Percentiles rank a stretch among this genome's conserved stretches.
These are phyloP conservation scores for Blastomyces silverae DNA, from an alignment of 2,329 filamentous ascomycete species.

Conservation along the genomic window DNA sequence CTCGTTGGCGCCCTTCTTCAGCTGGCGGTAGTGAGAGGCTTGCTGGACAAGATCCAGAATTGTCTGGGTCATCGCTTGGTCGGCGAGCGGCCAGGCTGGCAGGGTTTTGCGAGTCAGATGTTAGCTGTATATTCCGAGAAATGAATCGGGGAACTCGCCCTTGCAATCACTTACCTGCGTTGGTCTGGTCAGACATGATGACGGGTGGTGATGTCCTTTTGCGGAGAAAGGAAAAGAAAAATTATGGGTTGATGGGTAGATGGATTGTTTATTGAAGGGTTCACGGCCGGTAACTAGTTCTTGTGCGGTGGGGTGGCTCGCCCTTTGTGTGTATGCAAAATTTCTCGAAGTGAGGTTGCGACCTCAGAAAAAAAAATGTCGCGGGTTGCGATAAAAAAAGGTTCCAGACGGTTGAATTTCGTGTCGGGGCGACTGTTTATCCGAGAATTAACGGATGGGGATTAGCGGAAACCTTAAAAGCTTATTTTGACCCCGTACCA, in stretches of 20 bases:
- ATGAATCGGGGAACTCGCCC: not conserved
- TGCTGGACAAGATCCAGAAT: conserved; percentile 77
- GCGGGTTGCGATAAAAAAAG: not conserved
- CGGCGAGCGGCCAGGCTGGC: conserved; percentile 63
- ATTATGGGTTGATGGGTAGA: not conserved
- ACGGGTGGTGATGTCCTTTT: not conserved
- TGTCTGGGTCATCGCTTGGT: conserved; percentile 67
- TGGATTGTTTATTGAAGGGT: conserved; percentile 7
- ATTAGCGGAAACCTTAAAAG: conserved; percentile 1
- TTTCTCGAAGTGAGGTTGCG: not conserved
- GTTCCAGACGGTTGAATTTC: not conserved
- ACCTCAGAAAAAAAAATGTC: not conserved
- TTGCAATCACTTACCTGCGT: not conserved
- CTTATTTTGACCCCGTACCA: conserved; percentile 1
- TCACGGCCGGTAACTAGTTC: conserved; percentile 8
- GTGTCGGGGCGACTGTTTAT: not conserved
- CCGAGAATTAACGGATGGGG: not conserved
- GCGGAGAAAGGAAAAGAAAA: not conserved
- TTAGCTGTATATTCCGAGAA: conserved; percentile 6
- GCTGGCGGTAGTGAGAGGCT: conserved; percentile 56
- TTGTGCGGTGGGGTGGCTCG: conserved; percentile 5
- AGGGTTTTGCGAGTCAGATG: conserved; percentile 7
- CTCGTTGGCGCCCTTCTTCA: conserved; percentile 87
- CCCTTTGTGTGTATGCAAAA: conserved; percentile 2
- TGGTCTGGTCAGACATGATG: conserved; percentile 12